Evolutionary conservation across 768 basidiomycete species (phyloP), one percentile per base, ranked within the genome.

Genomic region (Piloderma croceum): DNA sequence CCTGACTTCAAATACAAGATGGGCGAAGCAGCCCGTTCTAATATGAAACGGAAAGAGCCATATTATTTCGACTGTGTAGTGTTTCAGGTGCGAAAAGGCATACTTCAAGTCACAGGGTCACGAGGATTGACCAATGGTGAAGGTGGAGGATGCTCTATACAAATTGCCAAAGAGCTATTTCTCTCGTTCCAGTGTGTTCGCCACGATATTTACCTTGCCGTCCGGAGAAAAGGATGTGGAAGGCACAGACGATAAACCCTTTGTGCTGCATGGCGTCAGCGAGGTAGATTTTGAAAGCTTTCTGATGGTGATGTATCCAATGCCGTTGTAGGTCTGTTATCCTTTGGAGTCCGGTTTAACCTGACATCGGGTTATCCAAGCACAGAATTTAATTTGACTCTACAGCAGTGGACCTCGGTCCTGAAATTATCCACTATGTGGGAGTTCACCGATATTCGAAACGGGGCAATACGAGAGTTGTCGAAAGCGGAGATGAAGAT

Each of bases 81-180:
- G n/a, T n/a, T n/a, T n/a, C n/a, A n/a, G n/a, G n/a, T n/a, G n/a
- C n/a, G n/a, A n/a, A n/a, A n/a, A n/a, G n/a, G n/a, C n/a, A n/a
- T n/a, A n/a, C n/a, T n/a, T n/a, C n/a, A n/a, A n/a, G n/a, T n/a
- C n/a, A n/a, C n/a, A n/a, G n/a, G n/a, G n/a, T n/a, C n/a, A n/a
- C n/a, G n/a, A n/a, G n/a, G n/a, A n/a, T n/a, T n/a, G n/a, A n/a
- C n/a, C n/a, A n/a, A 3, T 44, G 48, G 21, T 15, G 4, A 33
- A 69, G 67, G 68, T 67, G 21, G 69, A 70, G 34, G 54, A 58
- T 29, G 47, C 46, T 10, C 41, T 65, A 15, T 70, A 67, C 57
- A 64, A 64, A 41, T 50, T 70, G 10, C 68, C 67, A 11, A 54
- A 57, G 11, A 50, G 56, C 15, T 54, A 60, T 20, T 61, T 71